phyloP scores from a whole-genome alignment of 2,329 filamentous ascomycete species.

The Trichoderma sp. region DNA sequence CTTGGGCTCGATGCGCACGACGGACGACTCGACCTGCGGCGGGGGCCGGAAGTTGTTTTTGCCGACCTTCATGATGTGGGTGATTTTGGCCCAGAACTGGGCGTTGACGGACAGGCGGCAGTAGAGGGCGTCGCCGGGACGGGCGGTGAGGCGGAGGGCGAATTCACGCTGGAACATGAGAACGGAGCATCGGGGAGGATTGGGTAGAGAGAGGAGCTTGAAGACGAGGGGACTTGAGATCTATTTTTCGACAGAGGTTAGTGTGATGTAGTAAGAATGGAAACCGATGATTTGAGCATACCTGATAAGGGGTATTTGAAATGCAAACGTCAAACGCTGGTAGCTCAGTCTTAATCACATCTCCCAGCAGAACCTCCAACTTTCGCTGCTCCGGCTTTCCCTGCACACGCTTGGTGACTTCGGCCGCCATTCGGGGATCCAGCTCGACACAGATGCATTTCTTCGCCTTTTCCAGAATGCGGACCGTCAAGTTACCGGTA shows the following conservation, averaged over 20 bases:
- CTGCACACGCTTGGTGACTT: conserved; percentile 91
- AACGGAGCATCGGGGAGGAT: conserved; percentile 79
- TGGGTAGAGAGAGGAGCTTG: conserved; percentile 78
- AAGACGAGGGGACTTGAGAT: conserved; percentile 93
- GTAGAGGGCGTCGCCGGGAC: conserved; percentile 86
- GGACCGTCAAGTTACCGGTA: conserved; percentile 84
- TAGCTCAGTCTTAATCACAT: conserved; percentile 80
- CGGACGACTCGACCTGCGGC: conserved; percentile 86
- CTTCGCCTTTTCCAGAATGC: conserved; percentile 85
- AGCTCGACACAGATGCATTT: conserved; percentile 83
- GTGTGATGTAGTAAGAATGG: too few species aligned
- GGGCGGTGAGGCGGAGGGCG: conserved; percentile 83
- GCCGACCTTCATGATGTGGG: conserved; percentile 87
- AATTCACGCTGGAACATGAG: conserved; percentile 99
- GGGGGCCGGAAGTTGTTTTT: conserved; percentile 96
- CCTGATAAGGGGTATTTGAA: conserved; percentile 65
- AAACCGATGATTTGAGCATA: conserved; percentile 33
- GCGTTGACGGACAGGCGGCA: conserved; percentile 88
- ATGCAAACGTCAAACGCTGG: conserved; percentile 81
- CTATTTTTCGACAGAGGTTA: conserved; percentile 41
- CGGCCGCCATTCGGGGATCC: conserved; percentile 94
- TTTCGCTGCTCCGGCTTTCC: conserved; percentile 82
- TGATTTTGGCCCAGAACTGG: conserved; percentile 75
- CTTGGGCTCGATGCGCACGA: conserved; percentile 88
- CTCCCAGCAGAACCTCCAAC: conserved; percentile 84